These are phyloP conservation scores for Ceriops tagal DNA, from an alignment of 345 rosid genomes.

Conservation along the genomic window DNA sequence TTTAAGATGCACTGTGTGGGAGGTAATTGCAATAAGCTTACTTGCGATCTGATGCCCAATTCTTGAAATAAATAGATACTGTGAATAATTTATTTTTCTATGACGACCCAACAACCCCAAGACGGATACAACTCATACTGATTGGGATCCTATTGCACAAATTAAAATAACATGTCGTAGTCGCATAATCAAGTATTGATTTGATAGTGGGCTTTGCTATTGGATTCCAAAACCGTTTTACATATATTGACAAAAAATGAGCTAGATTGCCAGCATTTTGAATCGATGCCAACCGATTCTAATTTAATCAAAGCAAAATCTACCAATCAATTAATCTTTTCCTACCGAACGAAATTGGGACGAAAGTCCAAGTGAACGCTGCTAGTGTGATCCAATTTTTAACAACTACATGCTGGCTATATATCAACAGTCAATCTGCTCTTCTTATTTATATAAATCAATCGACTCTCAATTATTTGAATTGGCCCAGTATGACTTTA, in stretches of 20 bases:
- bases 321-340: background rate
- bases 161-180: background rate
- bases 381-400: slow-evolving; percentile 7
- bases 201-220: slow-evolving; percentile 7
- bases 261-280: slow-evolving; percentile 1
- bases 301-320: background rate
- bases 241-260: slow-evolving; percentile 10
- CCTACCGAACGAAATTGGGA: background rate
- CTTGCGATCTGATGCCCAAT: too few species aligned
- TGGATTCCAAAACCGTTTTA: background rate
- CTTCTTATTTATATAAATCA: background rate
- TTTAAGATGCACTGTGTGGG: too few species aligned
- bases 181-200: slow-evolving; percentile 13
- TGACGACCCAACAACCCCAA: too few species aligned
- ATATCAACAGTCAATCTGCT: too few species aligned
- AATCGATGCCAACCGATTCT: slow-evolving; percentile 14
- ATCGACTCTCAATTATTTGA: background rate
- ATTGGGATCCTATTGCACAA: background rate
- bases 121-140: background rate
- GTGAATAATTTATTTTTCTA: too few species aligned
- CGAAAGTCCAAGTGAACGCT: slow-evolving; percentile 18
- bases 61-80: too few species aligned
- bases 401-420: slow-evolving; percentile 3
- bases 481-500: slow-evolving; percentile 12
- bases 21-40: too few species aligned